phyloP scores from a whole-genome alignment of 495 filamentous ascomycete species.

The Haplographium delicatum region DNA sequence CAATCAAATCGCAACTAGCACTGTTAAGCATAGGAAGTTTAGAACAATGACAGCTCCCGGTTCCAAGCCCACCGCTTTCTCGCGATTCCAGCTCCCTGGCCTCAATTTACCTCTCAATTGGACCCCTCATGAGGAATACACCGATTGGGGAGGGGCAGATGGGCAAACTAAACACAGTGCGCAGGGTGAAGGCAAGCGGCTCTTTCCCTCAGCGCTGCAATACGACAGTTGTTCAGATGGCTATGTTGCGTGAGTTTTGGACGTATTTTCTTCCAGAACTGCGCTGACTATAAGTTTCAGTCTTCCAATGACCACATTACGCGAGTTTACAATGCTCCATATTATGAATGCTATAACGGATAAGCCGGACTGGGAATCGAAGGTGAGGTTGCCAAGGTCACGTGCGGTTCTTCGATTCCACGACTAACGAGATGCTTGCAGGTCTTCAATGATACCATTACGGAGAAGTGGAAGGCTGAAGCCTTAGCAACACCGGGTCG shows the following conservation, averaged over 20 bases:
- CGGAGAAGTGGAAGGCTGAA: slow-evolving; percentile 33
- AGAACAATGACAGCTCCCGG: too few relatives aligned
- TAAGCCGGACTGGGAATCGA: slow-evolving; percentile 15
- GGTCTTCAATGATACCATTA: slow-evolving; percentile 44
- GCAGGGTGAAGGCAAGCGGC: background rate
- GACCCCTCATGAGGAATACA: background rate
- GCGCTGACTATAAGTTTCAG: too few relatives aligned
- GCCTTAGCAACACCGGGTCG: slow-evolving; percentile 25
- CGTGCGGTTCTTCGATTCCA: too few relatives aligned
- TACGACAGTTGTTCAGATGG: background rate
- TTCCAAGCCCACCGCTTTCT: too few relatives aligned
- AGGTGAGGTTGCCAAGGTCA: slow-evolving; percentile 10
- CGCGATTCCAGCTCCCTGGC: slow-evolving; percentile 13
- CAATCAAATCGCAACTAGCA: too few relatives aligned
- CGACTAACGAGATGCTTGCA: too few relatives aligned
- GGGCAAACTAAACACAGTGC: background rate
- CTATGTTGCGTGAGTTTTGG: background rate
- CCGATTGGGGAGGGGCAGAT: too few relatives aligned
- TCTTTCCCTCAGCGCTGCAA: slow-evolving; percentile 12
- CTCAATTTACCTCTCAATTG: slow-evolving; percentile 18
- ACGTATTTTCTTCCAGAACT: background rate
- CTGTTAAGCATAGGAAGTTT: too few relatives aligned
- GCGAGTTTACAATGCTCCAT: slow-evolving; percentile 19
- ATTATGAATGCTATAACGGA: slow-evolving; percentile 19
- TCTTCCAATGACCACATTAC: slow-evolving; percentile 5